Percentiles rank a stretch among this genome's conserved stretches.
Evolutionary conservation across 169 alveolate species (phyloP).

Genomic region (Plasmodium adleri): DNA sequence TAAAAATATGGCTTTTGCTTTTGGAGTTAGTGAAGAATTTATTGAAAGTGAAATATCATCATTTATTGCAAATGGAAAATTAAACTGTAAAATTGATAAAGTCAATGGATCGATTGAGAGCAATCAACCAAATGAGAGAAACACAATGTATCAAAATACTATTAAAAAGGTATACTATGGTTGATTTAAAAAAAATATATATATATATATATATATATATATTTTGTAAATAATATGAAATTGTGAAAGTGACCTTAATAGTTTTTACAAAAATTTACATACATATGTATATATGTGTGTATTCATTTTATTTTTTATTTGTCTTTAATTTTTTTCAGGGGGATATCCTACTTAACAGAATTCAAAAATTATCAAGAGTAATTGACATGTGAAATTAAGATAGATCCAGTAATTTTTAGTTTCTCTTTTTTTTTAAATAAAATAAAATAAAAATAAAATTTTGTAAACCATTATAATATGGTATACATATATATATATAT

Average conservation of each 20-base stretch:
- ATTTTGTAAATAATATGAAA: neutral
- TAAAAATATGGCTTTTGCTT: constrained; percentile 95
- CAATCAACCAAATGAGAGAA: constrained; percentile 91
- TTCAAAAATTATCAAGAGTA: constrained; percentile 94
- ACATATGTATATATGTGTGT: neutral
- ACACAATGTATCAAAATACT: constrained; percentile 88
- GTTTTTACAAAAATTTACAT: neutral
- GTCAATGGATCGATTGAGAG: constrained; percentile 96
- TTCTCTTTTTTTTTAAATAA: neutral
- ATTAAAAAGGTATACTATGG: constrained; percentile 84
- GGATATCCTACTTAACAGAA: constrained; percentile 93
- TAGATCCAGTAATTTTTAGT: neutral
- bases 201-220: neutral
- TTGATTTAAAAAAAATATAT: neutral
- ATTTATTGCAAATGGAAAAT: constrained; percentile 93
- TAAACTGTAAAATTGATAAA: constrained; percentile 95
- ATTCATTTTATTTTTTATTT: constrained; percentile 2
- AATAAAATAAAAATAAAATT: no score
- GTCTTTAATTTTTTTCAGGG: constrained; percentile 79
- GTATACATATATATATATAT: neutral
- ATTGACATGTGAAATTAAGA: constrained; percentile 89
- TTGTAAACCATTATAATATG: no score
- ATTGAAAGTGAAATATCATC: constrained; percentile 94
- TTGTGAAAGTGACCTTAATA: neutral
- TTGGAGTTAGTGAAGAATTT: constrained; percentile 94